These are phyloP conservation scores for Alternaria novae-zelandiae DNA, from an alignment of 2,329 filamentous ascomycete species.

Conservation along the genomic window DNA sequence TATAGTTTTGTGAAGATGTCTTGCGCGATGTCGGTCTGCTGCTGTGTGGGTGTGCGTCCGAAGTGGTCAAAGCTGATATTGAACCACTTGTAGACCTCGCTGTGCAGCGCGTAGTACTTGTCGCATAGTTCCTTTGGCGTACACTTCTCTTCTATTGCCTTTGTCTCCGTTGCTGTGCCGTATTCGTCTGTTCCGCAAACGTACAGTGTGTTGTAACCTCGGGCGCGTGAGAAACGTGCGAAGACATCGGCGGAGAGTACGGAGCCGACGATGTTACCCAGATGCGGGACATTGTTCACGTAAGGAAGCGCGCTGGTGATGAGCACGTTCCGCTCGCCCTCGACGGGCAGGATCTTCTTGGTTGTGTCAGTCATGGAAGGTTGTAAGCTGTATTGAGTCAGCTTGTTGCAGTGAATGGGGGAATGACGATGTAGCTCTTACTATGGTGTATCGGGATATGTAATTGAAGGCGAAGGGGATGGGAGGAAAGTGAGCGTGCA, in stretches of 20 bases:
- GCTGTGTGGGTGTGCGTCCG: slow-evolving; percentile 84
- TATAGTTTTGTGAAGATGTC: slow-evolving; percentile 87
- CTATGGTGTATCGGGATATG: neutral
- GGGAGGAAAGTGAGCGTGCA: neutral
- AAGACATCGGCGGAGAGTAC: slow-evolving; percentile 89
- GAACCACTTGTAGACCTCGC: slow-evolving; percentile 95
- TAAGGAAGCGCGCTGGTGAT: slow-evolving; percentile 93
- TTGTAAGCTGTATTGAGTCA: slow-evolving; percentile 2
- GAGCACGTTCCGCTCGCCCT: slow-evolving; percentile 79
- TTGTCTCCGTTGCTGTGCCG: slow-evolving; percentile 94
- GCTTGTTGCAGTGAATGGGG: neutral
- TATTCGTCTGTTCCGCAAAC: slow-evolving; percentile 94
- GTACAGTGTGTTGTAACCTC: slow-evolving; percentile 80
- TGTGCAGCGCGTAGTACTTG: slow-evolving; percentile 90
- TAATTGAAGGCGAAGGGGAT: neutral
- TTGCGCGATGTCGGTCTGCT: slow-evolving; percentile 93
- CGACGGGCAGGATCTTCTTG: slow-evolving; percentile 56
- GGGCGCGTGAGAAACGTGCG: slow-evolving; percentile 74
- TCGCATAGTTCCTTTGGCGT: slow-evolving; percentile 85
- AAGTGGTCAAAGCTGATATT: slow-evolving; percentile 94
- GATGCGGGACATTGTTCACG: slow-evolving; percentile 75
- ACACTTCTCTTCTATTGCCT: slow-evolving; percentile 81
- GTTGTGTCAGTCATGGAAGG: slow-evolving; percentile 40
- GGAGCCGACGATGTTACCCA: slow-evolving; percentile 59
- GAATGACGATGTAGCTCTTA: neutral